phyloP scores from a whole-genome alignment of 2,329 filamentous ascomycete genomes.

The Diaporthe vexans region DNA sequence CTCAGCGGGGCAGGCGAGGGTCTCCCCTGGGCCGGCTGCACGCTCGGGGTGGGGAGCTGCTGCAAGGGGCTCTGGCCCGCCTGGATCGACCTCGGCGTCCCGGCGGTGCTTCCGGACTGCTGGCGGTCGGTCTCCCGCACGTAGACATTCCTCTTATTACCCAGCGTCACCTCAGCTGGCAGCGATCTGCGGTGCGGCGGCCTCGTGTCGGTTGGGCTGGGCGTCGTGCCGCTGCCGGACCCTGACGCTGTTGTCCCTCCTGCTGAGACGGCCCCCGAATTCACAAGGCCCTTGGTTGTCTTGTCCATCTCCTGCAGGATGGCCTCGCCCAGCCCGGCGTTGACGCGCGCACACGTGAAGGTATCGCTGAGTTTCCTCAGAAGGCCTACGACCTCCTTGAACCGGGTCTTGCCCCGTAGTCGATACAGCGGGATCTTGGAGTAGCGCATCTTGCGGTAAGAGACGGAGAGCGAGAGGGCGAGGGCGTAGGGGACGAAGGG shows the following conservation, averaged over 20 bases:
- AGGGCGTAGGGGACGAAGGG: slow-evolving; percentile 74
- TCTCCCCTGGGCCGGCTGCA: neutral
- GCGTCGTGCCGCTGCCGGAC: neutral
- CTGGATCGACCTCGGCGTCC: slow-evolving; percentile 1
- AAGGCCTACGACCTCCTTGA: slow-evolving; percentile 67
- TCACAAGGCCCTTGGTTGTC: slow-evolving; percentile 59
- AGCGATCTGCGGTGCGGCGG: slow-evolving; percentile 43
- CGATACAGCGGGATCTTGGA: slow-evolving; percentile 72
- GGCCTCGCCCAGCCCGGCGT: slow-evolving; percentile 67
- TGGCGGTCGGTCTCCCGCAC: slow-evolving; percentile 12
- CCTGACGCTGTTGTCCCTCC: slow-evolving; percentile 43
- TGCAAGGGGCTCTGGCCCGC: neutral
- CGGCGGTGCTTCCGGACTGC: neutral
- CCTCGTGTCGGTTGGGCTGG: neutral
- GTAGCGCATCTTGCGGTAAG: slow-evolving; percentile 75
- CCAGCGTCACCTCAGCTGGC: slow-evolving; percentile 27
- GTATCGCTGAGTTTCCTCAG: slow-evolving; percentile 67
- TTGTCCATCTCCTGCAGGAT: slow-evolving; percentile 70
- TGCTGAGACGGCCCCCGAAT: slow-evolving; percentile 42
- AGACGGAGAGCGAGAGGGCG: slow-evolving; percentile 72
- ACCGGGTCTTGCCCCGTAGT: slow-evolving; percentile 66
- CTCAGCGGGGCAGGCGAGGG: neutral
- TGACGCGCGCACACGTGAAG: slow-evolving; percentile 71
- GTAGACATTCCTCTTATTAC: neutral
- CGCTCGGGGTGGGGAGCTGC: neutral